Base-by-base conservation (phyloP, 2,329 filamentous ascomycete genomes). In the Neospermospora avenae region DNA sequence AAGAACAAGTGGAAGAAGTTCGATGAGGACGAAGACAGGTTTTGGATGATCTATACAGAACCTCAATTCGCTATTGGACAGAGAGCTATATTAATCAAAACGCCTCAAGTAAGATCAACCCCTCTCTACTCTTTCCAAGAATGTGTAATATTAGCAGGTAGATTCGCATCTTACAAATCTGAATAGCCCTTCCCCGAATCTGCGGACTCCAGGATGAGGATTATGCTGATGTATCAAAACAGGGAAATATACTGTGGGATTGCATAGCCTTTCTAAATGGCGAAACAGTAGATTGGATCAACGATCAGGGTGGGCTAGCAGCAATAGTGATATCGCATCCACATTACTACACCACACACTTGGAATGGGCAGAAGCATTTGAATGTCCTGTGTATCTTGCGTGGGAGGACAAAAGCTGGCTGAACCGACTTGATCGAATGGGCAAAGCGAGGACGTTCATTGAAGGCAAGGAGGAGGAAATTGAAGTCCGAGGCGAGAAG, bases 261-360 rank as follows among this genome's bases (percentile, higher is more conserved):
- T 85, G 88, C 63, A 77, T 95, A 59, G 81, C 89, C 0, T 84
- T 85, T 64, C 76, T 95, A 3, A 88, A 93, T 70, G 74, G 80
- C 1, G 79, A 80, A 3, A 93, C 89, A 0, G 74, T 89, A 0
- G 70, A 75, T 0, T 72, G 74, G 58, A 84, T 93, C 67, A 78
- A 81, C 5, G 71, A 70, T 0, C 77, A 85, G 6, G 90, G 90
- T 45, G 89, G 88, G 0, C 70, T 96, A 13, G 77, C 77, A 35
- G 89, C 87, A 0, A 92, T 95, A 48, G 85, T 85, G 66, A 90
- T 93, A 63, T 86, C 82, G 11, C 89, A 96, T 74, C 91, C 91
- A 55, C 91, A 96, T 72, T 96, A 90, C 75, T 95, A 90, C 75
- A 86, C 85, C 14, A 89, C 89, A 3, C 87, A 91, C 72, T 73